Evolutionary conservation across 2,329 filamentous ascomycete genomes (phyloP).

Genomic region (Nakataea oryzae): DNA sequence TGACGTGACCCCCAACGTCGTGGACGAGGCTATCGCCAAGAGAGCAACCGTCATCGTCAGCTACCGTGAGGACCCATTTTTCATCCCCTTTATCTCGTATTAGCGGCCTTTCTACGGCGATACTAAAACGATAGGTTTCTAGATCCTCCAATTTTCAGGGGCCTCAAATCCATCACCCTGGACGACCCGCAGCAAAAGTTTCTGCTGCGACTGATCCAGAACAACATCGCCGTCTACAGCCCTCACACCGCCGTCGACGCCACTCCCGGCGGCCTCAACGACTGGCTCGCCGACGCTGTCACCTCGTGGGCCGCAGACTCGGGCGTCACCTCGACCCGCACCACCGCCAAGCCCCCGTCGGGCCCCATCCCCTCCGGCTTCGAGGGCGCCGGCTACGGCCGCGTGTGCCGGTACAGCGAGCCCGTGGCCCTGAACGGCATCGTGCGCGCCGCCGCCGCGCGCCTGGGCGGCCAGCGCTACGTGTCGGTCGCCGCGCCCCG

Average conservation of each 20-base stretch:
- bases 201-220: slow-evolving; percentile 69
- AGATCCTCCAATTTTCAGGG: slow-evolving; percentile 96
- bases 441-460: slow-evolving; percentile 46
- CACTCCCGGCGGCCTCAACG: slow-evolving; percentile 72
- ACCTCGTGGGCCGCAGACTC: slow-evolving; percentile 14
- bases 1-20: slow-evolving; percentile 81
- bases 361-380: slow-evolving; percentile 29
- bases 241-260: slow-evolving; percentile 94
- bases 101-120: not conserved
- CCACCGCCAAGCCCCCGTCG: slow-evolving; percentile 33
- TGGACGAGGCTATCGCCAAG: slow-evolving; percentile 74
- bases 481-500: slow-evolving; percentile 24
- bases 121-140: not conserved
- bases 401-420: slow-evolving; percentile 29
- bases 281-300: slow-evolving; percentile 87
- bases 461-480: slow-evolving; percentile 53
- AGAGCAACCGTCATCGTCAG: slow-evolving; percentile 72
- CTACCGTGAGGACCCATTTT: slow-evolving; percentile 54
- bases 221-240: slow-evolving; percentile 89
- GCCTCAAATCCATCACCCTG: slow-evolving; percentile 79
- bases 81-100: not conserved
- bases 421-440: slow-evolving; percentile 30
- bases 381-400: slow-evolving; percentile 41
- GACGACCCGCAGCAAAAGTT: slow-evolving; percentile 79
- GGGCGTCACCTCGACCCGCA: slow-evolving; percentile 17